phyloP scores from a whole-genome alignment of 768 basidiomycete species.

The Russula lepida region DNA sequence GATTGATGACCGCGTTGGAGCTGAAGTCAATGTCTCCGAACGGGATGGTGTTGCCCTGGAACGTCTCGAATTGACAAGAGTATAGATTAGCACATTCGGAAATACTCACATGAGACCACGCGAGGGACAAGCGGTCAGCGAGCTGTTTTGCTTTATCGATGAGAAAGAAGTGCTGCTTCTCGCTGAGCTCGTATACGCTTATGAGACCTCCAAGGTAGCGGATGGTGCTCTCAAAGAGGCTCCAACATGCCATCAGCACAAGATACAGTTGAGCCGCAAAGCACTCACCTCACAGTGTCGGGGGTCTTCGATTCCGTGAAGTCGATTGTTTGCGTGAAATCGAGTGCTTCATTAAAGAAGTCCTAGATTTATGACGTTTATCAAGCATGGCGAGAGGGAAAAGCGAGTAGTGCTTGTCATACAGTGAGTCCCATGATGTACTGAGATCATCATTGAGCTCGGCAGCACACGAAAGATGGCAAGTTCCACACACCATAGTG shows the following conservation, averaged over 20 bases:
- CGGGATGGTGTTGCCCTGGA: constrained; percentile 33
- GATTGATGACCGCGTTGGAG: constrained; percentile 26
- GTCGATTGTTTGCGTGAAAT: constrained; percentile 45
- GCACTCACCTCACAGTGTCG: constrained; percentile 37
- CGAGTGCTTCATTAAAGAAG: constrained; percentile 46
- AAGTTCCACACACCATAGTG: constrained; percentile 40
- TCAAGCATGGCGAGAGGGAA: not conserved
- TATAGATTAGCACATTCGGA: not conserved
- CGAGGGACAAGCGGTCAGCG: constrained; percentile 54
- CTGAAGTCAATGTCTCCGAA: constrained; percentile 34
- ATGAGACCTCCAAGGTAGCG: constrained; percentile 62
- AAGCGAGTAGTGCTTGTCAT: constrained; percentile 8
- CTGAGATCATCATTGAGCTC: constrained; percentile 41
- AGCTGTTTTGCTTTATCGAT: constrained; percentile 55
- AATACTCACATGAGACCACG: constrained; percentile 48
- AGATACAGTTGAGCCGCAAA: not conserved
- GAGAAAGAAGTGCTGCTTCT: constrained; percentile 39
- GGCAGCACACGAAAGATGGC: constrained; percentile 14
- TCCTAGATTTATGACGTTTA: constrained; percentile 29
- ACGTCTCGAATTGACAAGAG: not conserved
- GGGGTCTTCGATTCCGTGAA: constrained; percentile 42
- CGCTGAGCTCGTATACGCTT: constrained; percentile 62
- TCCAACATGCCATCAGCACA: constrained; percentile 22
- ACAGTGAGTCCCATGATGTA: constrained; percentile 51
- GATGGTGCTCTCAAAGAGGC: constrained; percentile 72